These are phyloP conservation scores for Tulasnella sp. DNA, from an alignment of 768 basidiomycete species.

Conservation along the genomic window DNA sequence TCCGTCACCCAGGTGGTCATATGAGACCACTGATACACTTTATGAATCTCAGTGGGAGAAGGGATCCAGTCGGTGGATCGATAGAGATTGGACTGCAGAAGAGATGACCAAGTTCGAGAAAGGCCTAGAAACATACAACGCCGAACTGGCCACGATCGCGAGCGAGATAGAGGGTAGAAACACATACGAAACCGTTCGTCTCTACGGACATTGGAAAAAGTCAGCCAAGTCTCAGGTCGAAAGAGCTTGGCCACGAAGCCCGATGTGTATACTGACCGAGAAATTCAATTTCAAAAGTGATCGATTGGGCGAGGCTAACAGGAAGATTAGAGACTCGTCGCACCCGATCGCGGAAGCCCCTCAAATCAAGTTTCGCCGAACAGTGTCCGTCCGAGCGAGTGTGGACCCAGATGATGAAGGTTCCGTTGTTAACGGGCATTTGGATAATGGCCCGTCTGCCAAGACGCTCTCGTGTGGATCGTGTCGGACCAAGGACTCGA, in stretches of 20 bases:
- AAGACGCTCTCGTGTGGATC: conserved; percentile 48
- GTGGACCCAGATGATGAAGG: conserved; percentile 54
- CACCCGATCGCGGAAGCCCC: conserved; percentile 29
- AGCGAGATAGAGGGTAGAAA: conserved; percentile 61
- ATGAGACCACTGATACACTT: background rate
- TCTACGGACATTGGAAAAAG: conserved; percentile 84
- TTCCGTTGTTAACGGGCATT: conserved; percentile 51
- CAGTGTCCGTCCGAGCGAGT: conserved; percentile 18
- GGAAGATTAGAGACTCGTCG: conserved; percentile 34
- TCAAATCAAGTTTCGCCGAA: conserved; percentile 32
- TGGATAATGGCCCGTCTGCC: conserved; percentile 36
- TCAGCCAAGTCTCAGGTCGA: conserved; percentile 26
- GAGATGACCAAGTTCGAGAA: conserved; percentile 69
- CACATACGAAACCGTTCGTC: conserved; percentile 69
- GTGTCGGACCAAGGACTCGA: conserved; percentile 70
- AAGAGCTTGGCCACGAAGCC: too few relatives aligned
- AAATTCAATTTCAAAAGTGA: conserved; percentile 36
- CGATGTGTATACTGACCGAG: conserved; percentile 1
- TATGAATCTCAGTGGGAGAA: conserved; percentile 56
- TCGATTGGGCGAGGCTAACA: conserved; percentile 60
- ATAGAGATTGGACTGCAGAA: conserved; percentile 57
- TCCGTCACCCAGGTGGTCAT: background rate
- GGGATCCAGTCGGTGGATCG: conserved; percentile 49
- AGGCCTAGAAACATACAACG: conserved; percentile 56
- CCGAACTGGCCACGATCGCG: conserved; percentile 66